These are phyloP conservation scores for Neurospora cerealis DNA, from an alignment of 495 filamentous ascomycete genomes.

Conservation along the genomic window DNA sequence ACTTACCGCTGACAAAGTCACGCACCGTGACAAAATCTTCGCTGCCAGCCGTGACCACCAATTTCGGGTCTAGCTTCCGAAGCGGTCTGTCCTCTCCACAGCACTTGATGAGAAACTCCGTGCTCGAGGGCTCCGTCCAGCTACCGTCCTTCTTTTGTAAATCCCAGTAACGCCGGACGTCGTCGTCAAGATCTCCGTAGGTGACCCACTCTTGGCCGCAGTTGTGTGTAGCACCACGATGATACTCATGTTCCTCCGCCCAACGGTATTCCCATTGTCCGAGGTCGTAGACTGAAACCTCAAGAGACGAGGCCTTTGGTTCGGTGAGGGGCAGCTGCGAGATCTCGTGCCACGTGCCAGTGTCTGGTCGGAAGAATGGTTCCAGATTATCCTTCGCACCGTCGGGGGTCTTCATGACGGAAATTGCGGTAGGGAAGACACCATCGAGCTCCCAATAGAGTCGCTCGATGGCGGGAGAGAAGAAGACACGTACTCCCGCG, in stretches of 20 bases:
- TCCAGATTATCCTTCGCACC: constrained; percentile 5
- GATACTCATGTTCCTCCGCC: constrained; percentile 1
- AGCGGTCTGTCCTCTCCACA: too few species aligned
- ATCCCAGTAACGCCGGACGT: constrained; percentile 3
- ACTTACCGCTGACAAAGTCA: constrained; percentile 7
- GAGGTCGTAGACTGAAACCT: constrained; percentile 4
- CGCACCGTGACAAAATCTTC: constrained; percentile 1
- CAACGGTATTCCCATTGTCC: constrained; percentile 11
- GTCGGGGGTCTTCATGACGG: constrained; percentile 6
- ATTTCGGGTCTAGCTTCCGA: too few species aligned
- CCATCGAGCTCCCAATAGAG: constrained; percentile 14
- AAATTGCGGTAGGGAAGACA: constrained; percentile 11
- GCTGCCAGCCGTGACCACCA: background rate
- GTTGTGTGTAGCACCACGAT: background rate
- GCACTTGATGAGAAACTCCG: constrained; percentile 4
- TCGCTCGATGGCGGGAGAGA: constrained; percentile 7
- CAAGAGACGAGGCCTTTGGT: constrained; percentile 16
- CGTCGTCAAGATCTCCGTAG: constrained; percentile 13
- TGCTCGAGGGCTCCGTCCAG: constrained; percentile 7
- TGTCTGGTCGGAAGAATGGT: constrained; percentile 6
- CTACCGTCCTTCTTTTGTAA: constrained; percentile 4
- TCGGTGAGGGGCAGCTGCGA: constrained; percentile 11
- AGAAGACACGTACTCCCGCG: too few species aligned
- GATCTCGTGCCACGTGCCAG: constrained; percentile 6
- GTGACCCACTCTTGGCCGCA: background rate